A percentile compares a stretch with the other conserved stretches of the same genome.
phyloP scores from a whole-genome alignment of 208 protist species.

The Crithidia sp. region DNA sequence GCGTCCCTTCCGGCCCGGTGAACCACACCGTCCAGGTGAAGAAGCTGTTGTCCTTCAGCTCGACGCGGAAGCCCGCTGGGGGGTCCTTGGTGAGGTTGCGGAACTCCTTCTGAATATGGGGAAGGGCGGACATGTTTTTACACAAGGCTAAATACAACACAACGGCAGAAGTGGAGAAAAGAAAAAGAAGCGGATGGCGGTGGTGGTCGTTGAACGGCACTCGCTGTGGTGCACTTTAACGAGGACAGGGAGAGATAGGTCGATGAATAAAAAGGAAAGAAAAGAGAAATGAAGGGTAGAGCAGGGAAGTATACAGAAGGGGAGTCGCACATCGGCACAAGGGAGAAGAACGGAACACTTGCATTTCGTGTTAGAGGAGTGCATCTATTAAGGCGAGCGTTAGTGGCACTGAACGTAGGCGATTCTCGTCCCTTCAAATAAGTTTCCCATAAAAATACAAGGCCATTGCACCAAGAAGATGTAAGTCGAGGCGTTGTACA shows the following conservation, averaged over 20 bases:
- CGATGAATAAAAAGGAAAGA: background rate
- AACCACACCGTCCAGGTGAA: constrained; percentile 95
- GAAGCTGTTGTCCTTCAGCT: constrained; percentile 85
- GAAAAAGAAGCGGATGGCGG: background rate
- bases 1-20: constrained; percentile 81
- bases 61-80: constrained; percentile 92
- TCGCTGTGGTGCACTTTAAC: background rate
- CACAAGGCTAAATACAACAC: too few species aligned
- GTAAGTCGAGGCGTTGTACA: too few species aligned
- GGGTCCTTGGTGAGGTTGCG: constrained; percentile 88
- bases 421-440: too few species aligned
- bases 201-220: background rate
- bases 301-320: too few species aligned
- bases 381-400: too few species aligned
- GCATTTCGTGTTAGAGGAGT: too few species aligned
- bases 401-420: too few species aligned
- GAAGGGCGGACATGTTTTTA: constrained; percentile 69
- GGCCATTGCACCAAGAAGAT: too few species aligned
- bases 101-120: constrained; percentile 92
- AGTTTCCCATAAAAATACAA: too few species aligned
- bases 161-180: too few species aligned
- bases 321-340: background rate
- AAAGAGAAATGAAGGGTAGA: background rate
- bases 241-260: background rate
- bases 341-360: background rate